Conservation (phyloP, 495 filamentous ascomycete genomes). For the Penicillium simplicissimum region DNA sequence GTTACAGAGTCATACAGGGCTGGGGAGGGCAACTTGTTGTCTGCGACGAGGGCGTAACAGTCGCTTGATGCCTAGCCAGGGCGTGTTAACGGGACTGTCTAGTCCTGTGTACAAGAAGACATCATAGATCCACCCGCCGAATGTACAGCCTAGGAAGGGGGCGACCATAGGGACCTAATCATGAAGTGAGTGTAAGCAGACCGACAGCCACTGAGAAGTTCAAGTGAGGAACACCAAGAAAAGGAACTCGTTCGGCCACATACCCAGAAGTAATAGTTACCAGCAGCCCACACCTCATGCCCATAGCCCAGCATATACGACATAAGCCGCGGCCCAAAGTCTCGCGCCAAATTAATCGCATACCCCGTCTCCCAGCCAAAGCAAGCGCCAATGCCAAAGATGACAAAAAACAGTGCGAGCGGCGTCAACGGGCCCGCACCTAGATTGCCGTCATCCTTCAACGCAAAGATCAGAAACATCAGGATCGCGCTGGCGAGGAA, state of each 20-base stretch:
- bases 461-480: conserved; percentile 68
- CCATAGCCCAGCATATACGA: conserved; percentile 65
- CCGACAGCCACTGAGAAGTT: neutral
- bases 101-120: conserved; percentile 58
- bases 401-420: conserved; percentile 60
- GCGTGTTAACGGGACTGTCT: conserved; percentile 58
- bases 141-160: conserved; percentile 56
- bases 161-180: conserved; percentile 54
- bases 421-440: conserved; percentile 53
- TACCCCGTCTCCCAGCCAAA: conserved; percentile 73
- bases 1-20: conserved; percentile 28
- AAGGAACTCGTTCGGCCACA: conserved; percentile 8
- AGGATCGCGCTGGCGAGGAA: conserved; percentile 61
- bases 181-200: neutral
- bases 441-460: conserved; percentile 60
- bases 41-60: conserved; percentile 28
- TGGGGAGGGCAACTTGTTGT: conserved; percentile 19
- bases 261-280: conserved; percentile 66
- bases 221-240: neutral
- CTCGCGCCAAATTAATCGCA: conserved; percentile 66
- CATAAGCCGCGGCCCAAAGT: conserved; percentile 66
- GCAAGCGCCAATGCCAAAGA: conserved; percentile 66
- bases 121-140: conserved; percentile 64
- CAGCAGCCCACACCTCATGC: conserved; percentile 60
- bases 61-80: conserved; percentile 55